Base-by-base conservation (phyloP, 306 rosid genomes). In the Lathyrus aphaca region DNA sequence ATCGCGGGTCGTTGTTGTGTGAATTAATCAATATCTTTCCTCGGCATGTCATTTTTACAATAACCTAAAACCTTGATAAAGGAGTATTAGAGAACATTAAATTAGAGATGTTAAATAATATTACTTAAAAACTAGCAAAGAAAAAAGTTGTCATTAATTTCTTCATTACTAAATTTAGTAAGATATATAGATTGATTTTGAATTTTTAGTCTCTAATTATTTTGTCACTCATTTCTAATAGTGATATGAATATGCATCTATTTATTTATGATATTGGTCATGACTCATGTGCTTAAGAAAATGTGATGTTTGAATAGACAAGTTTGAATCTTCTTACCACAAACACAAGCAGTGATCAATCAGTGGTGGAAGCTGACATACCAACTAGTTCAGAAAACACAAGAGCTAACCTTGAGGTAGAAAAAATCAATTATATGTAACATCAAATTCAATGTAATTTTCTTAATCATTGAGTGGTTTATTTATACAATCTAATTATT, bases 271-370 rank as follows among this genome's bases (percentile, higher is more conserved):
- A 13, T 39, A 19, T 51, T 58, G 51, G 8, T 60, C 32, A n/a
- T n/a, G n/a, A n/a, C n/a, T 21, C 25, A 6, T 10, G 6, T 69
- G 50, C 68, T 77, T 5, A 43, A 55, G 27, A 64, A 64, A 54
- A 13, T 64, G 29, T 18, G 2, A 46, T 27, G 32, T 25, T 17
- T 62, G 8, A 18, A 6, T 49, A 94, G 97, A 94, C 98, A 21
- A 96, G 92, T 16, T 79, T 94, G 77, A 84, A 88, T 90, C 98
- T 94, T 63, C 88, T 84, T 6, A 89, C 89, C 4, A 82, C 92
- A 25, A 86, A 88, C 75, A 80, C 85, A 0, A 69, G 78, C 54
- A 83, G 82, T 46, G 95, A 94, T 30, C 92, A 81, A 61, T 81
- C 95, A 43, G 60, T 79, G 74, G 85, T 78, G 48, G 96, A 90